These are phyloP conservation scores for Neurospora crassa DNA, from an alignment of 2,329 filamentous ascomycete genomes.

Conservation along the genomic window DNA sequence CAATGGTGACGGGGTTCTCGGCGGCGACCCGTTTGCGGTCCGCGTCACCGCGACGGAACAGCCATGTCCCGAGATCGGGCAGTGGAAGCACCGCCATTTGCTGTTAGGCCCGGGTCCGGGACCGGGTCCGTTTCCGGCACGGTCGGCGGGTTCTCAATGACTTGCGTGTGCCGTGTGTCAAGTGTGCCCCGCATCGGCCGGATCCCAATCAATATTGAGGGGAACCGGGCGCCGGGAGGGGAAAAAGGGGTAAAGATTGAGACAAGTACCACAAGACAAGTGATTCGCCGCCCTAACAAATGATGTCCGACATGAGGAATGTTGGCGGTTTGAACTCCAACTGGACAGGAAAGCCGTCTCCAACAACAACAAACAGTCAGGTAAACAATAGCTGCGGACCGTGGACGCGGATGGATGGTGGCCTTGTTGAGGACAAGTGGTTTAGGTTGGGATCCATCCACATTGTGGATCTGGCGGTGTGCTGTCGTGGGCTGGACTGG, in stretches of 20 bases:
- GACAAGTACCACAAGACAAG: background rate
- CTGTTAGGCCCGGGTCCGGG: background rate
- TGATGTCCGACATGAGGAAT: background rate
- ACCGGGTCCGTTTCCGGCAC: background rate
- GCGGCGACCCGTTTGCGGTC: slow-evolving; percentile 10
- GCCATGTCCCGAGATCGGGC: slow-evolving; percentile 15
- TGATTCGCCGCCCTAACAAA: background rate
- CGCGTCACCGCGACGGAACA: slow-evolving; percentile 10
- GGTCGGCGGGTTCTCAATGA: background rate
- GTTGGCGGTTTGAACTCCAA: background rate
- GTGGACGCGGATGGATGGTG: background rate
- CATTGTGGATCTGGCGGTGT: background rate
- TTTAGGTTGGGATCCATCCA: background rate
- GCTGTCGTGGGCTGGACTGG: background rate
- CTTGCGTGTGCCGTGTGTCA: background rate
- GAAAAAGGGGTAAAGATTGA: background rate
- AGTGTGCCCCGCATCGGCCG: background rate
- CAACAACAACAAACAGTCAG: background rate
- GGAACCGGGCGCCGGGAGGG: background rate
- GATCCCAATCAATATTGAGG: background rate
- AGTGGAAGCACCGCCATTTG: slow-evolving; percentile 12
- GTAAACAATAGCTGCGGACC: background rate
- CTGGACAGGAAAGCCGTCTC: background rate
- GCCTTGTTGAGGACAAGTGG: background rate
- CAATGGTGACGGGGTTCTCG: slow-evolving; percentile 12